Evolutionary conservation across 2,329 filamentous ascomycete genomes (phyloP).

Genomic region (Raffaelea albimanens): DNA sequence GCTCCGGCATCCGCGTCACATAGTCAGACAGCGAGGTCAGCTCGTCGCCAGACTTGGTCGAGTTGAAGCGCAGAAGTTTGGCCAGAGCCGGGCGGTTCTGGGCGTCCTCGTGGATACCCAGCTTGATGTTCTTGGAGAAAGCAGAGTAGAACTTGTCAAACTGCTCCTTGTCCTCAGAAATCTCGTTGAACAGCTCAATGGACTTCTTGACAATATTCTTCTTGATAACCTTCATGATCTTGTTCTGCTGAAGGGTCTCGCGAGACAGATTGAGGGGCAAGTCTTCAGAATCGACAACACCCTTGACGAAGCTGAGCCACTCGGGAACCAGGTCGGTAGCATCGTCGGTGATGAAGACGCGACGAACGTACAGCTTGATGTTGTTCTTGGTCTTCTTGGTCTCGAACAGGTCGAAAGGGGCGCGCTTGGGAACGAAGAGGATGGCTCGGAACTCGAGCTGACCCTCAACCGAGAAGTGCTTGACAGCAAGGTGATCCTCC

Average conservation of each 20-base stretch:
- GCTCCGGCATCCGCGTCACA: constrained; percentile 97
- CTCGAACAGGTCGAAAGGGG: constrained; percentile 99
- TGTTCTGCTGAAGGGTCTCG: constrained; percentile 99
- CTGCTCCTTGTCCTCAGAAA: constrained; percentile 98
- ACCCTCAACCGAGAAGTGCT: constrained; percentile 99
- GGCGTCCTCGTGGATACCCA: constrained; percentile 98
- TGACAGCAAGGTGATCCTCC: constrained; percentile 98
- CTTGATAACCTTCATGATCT: constrained; percentile 99
- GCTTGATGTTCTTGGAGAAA: constrained; percentile 99
- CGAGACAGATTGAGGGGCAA: constrained; percentile 98
- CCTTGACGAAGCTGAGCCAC: constrained; percentile 99
- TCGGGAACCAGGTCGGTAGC: constrained; percentile 98
- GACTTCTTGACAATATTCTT: constrained; percentile 99
- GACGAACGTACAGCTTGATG: constrained; percentile 99
- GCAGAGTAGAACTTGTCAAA: constrained; percentile 99
- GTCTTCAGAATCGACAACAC: constrained; percentile 99
- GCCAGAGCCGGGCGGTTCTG: constrained; percentile 90
- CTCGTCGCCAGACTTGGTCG: constrained; percentile 97
- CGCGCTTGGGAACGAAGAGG: constrained; percentile 98
- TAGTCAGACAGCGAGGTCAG: constrained; percentile 92
- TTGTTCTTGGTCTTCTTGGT: constrained; percentile 99
- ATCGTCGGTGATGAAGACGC: constrained; percentile 99
- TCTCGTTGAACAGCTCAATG: constrained; percentile 98
- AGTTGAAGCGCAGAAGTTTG: constrained; percentile 98
- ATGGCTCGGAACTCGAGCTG: constrained; percentile 99